Evolutionary conservation across 2,329 filamentous ascomycete genomes (phyloP).

Genomic region (Colletotrichum navitas): DNA sequence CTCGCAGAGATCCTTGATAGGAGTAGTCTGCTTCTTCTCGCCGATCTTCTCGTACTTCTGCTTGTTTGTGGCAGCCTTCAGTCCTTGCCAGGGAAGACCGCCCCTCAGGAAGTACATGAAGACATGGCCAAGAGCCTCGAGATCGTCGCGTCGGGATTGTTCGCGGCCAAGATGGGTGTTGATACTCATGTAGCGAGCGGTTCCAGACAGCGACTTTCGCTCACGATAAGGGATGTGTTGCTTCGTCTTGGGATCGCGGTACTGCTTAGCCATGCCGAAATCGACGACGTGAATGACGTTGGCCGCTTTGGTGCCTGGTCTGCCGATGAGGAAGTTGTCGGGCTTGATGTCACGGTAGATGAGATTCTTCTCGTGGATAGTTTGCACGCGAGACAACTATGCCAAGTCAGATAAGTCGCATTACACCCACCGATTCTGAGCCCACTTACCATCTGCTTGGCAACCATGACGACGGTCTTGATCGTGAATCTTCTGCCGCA

Average conservation of each 20-base stretch:
- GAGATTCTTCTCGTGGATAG: conserved; percentile 98
- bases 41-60: conserved; percentile 99
- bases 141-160: conserved; percentile 94
- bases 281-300: conserved; percentile 99
- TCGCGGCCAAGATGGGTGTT: conserved; percentile 98
- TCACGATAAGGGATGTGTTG: conserved; percentile 98
- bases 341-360: conserved; percentile 99
- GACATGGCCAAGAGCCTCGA: conserved; percentile 86
- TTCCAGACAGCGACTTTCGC: conserved; percentile 95
- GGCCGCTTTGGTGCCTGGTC: conserved; percentile 90
- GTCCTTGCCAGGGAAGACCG: conserved; percentile 77
- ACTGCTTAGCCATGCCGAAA: conserved; percentile 99
- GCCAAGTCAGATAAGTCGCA: conserved; percentile 12
- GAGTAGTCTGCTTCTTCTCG: conserved; percentile 99
- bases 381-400: conserved; percentile 88
- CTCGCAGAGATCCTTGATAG: conserved; percentile 96
- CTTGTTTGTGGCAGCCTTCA: conserved; percentile 84
- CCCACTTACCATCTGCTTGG: conserved; percentile 90
- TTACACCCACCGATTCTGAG: neutral
- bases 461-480: conserved; percentile 99
- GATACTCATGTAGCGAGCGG: conserved; percentile 99
- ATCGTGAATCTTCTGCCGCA: conserved; percentile 95
- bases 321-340: conserved; percentile 98
- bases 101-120: conserved; percentile 83
- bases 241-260: conserved; percentile 98